phyloP scores from a whole-genome alignment of 2,329 filamentous ascomycete genomes.

The Diaporthe sp. region DNA sequence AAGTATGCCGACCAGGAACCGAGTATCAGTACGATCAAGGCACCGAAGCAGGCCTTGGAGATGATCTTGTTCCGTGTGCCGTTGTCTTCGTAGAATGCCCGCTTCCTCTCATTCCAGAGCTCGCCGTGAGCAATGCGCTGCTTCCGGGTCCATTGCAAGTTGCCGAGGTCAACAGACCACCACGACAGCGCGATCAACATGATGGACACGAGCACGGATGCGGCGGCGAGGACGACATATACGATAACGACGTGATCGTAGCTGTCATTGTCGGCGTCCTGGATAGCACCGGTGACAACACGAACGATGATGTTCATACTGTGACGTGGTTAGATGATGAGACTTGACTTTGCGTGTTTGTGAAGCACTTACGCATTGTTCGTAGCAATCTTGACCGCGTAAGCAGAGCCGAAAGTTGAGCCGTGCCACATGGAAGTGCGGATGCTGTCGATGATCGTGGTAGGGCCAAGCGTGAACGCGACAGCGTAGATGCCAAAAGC shows the following conservation, averaged over 20 bases:
- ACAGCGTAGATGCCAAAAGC: constrained; percentile 72
- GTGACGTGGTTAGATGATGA: background rate
- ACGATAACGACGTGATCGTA: constrained; percentile 68
- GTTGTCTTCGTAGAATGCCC: constrained; percentile 47
- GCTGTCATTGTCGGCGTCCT: constrained; percentile 68
- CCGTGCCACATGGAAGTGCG: constrained; percentile 71
- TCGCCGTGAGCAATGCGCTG: constrained; percentile 60
- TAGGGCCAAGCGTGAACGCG: constrained; percentile 66
- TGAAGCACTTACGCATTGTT: constrained; percentile 58
- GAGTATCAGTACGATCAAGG: constrained; percentile 56
- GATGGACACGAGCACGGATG: constrained; percentile 59
- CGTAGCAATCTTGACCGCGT: constrained; percentile 71
- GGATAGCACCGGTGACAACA: constrained; percentile 68
- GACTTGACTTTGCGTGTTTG: rapidly evolving
- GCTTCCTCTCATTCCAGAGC: constrained; percentile 55
- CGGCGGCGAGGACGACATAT: constrained; percentile 66
- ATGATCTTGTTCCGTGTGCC: constrained; percentile 54
- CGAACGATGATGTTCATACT: constrained; percentile 72
- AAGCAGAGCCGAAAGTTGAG: constrained; percentile 70
- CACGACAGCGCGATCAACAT: constrained; percentile 53
- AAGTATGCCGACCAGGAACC: constrained; percentile 70
- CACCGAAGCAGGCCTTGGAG: constrained; percentile 56
- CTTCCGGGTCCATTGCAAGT: constrained; percentile 70
- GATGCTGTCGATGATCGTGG: constrained; percentile 71
- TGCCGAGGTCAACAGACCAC: constrained; percentile 55